phyloP scores from a whole-genome alignment of 2,329 filamentous ascomycete genomes.

The Diaporthe longicolla region DNA sequence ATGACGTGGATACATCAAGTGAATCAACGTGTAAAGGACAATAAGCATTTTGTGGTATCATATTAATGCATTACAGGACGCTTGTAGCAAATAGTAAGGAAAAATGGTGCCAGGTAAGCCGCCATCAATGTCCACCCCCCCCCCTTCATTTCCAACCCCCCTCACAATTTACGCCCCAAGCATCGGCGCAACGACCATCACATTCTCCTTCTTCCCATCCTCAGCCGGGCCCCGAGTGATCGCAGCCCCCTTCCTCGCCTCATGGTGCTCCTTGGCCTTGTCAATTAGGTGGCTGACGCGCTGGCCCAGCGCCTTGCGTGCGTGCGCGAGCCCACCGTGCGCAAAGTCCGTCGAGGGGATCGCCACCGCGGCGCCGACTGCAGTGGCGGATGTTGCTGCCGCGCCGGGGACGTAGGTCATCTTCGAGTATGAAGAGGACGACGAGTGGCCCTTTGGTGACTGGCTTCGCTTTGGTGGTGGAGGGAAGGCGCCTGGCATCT shows the following conservation, averaged over 20 bases:
- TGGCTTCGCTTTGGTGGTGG: slow-evolving; percentile 29
- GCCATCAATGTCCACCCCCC: neutral
- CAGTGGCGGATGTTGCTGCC: slow-evolving; percentile 38
- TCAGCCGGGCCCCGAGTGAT: neutral
- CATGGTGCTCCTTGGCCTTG: slow-evolving; percentile 42
- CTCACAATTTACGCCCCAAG: neutral
- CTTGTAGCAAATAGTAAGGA: neutral
- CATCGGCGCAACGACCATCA: slow-evolving; percentile 29
- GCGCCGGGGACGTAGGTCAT: slow-evolving; percentile 36
- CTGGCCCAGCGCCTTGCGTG: slow-evolving; percentile 40
- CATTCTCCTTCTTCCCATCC: slow-evolving; percentile 13
- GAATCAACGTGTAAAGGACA: too few species aligned
- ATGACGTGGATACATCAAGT: too few species aligned
- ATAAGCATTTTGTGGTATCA: neutral
- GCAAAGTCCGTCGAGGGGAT: slow-evolving; percentile 34
- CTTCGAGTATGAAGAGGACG: slow-evolving; percentile 20
- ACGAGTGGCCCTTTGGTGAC: neutral
- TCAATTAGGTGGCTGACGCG: slow-evolving; percentile 38
- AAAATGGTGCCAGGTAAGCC: neutral
- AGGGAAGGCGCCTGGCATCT: slow-evolving; percentile 36
- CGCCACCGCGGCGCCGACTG: slow-evolving; percentile 35
- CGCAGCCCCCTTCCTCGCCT: slow-evolving; percentile 25
- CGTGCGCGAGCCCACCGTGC: slow-evolving; percentile 36
- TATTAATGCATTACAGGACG: slow-evolving; percentile 7
- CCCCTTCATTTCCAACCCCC: neutral